Percentiles rank a stretch among this genome's conserved stretches.
Conservation (phyloP, 352 stramenopile species). For the Pythium vanterpoolii region DNA sequence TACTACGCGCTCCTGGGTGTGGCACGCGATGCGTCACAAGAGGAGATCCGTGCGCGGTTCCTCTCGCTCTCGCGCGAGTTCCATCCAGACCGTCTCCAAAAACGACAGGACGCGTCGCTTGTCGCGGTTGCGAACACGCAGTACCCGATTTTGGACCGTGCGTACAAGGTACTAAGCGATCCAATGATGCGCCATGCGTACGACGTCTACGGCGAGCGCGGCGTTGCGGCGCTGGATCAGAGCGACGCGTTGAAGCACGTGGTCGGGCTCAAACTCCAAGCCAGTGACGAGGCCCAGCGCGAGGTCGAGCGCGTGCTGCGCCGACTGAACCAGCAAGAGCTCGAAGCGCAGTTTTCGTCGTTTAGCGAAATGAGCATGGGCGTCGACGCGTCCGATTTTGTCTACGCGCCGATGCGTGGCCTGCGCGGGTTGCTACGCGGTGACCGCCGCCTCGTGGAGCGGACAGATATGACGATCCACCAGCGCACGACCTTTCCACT, state of each 20-base stretch:
- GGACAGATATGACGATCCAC: conserved; percentile 80
- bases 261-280: conserved; percentile 45
- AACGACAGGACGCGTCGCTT: conserved; percentile 43
- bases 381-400: conserved; percentile 76
- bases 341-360: conserved; percentile 75
- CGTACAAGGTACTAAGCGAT: conserved; percentile 81
- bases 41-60: conserved; percentile 71
- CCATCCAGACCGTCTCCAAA: conserved; percentile 70
- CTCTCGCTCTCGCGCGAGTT: conserved; percentile 76
- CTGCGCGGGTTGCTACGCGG: conserved; percentile 48
- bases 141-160: conserved; percentile 75
- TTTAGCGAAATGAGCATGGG: conserved; percentile 80
- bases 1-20: conserved; percentile 85
- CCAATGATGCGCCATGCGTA: conserved; percentile 65
- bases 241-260: conserved; percentile 34
- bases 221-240: conserved; percentile 65
- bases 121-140: conserved; percentile 67
- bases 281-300: conserved; percentile 48
- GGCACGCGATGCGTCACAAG: conserved; percentile 40
- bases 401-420: conserved; percentile 57
- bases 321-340: conserved; percentile 59
- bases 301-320: conserved; percentile 57
- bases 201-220: conserved; percentile 74
- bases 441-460: conserved; percentile 40
- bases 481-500: conserved; percentile 71